A percentile compares a stretch with the other conserved stretches of the same genome.
Conservation (phyloP, 1,284 basidiomycete genomes). For the Sporisorium iseilematis-ciliati region DNA sequence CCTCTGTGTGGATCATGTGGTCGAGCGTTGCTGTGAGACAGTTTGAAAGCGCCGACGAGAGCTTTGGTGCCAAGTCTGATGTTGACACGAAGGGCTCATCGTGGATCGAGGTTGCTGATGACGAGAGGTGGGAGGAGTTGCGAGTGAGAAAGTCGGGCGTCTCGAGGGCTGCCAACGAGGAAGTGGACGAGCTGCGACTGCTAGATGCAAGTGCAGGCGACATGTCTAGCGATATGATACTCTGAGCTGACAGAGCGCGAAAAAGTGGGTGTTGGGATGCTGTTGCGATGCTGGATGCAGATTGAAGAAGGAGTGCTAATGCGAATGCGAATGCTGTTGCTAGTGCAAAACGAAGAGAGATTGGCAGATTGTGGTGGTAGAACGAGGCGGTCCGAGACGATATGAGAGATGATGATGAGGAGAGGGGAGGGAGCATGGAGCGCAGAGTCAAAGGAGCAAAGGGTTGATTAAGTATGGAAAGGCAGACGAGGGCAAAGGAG, state of each 20-base stretch:
- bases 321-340: neutral
- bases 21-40: constrained; percentile 31
- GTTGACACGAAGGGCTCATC: constrained; percentile 29
- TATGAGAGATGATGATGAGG: neutral
- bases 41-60: constrained; percentile 26
- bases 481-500: neutral
- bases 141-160: constrained; percentile 35
- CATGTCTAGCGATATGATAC: constrained; percentile 15
- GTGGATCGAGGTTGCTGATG: constrained; percentile 43
- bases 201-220: constrained; percentile 21
- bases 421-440: neutral
- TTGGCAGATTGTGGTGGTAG: neutral
- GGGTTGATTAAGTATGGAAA: constrained; percentile 5
- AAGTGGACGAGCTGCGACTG: constrained; percentile 44
- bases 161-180: constrained; percentile 33
- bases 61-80: constrained; percentile 38
- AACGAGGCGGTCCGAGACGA: neutral
- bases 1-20: constrained; percentile 40
- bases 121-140: constrained; percentile 35
- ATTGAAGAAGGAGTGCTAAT: neutral
- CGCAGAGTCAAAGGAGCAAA: neutral
- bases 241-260: neutral
- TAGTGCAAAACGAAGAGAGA: neutral
- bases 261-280: neutral
- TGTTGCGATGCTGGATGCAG: constrained; percentile 3